Conservation (phyloP, 2,329 filamentous ascomycete genomes). For the Pyrenophora teres region DNA sequence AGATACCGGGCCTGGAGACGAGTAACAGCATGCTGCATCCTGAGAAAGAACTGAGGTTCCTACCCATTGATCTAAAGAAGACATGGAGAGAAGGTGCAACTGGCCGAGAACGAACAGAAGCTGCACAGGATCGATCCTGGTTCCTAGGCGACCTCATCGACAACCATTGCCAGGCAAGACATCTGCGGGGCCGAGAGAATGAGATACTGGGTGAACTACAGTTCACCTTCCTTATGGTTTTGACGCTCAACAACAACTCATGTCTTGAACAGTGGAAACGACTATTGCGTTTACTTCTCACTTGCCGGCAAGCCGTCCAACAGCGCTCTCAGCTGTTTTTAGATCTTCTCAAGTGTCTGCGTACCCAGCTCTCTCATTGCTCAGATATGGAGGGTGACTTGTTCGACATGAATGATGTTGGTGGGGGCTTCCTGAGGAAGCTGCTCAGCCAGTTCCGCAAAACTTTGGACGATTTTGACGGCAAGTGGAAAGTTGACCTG, state of each 20-base stretch:
- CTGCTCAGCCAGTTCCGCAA: slow-evolving; percentile 59
- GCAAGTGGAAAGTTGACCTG: slow-evolving; percentile 50
- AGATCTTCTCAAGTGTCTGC: slow-evolving; percentile 56
- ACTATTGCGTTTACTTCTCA: slow-evolving; percentile 61
- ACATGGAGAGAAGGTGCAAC: slow-evolving; percentile 67
- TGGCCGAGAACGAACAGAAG: slow-evolving; percentile 65
- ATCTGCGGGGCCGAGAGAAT: slow-evolving; percentile 32
- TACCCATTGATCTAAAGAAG: slow-evolving; percentile 64
- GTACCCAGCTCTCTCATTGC: slow-evolving; percentile 60
- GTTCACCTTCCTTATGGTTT: slow-evolving; percentile 65
- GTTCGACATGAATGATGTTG: slow-evolving; percentile 62
- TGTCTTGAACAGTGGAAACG: slow-evolving; percentile 70
- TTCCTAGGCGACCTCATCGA: slow-evolving; percentile 60
- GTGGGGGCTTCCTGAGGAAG: slow-evolving; percentile 57
- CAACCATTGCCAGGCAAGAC: slow-evolving; percentile 44
- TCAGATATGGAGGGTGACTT: slow-evolving; percentile 64
- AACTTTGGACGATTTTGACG: slow-evolving; percentile 55
- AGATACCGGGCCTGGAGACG: slow-evolving; percentile 61
- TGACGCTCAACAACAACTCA: slow-evolving; percentile 68
- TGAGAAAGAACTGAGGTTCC: slow-evolving; percentile 55
- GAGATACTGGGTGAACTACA: slow-evolving; percentile 63
- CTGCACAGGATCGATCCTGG: slow-evolving; percentile 67
- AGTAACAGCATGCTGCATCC: slow-evolving; percentile 37
- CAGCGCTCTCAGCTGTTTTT: slow-evolving; percentile 58
- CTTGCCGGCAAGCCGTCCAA: slow-evolving; percentile 58